A percentile compares a stretch with the other conserved stretches of the same genome.
Evolutionary conservation across 1,284 basidiomycete species (phyloP).

Genomic region (Sporisorium scitamineum): DNA sequence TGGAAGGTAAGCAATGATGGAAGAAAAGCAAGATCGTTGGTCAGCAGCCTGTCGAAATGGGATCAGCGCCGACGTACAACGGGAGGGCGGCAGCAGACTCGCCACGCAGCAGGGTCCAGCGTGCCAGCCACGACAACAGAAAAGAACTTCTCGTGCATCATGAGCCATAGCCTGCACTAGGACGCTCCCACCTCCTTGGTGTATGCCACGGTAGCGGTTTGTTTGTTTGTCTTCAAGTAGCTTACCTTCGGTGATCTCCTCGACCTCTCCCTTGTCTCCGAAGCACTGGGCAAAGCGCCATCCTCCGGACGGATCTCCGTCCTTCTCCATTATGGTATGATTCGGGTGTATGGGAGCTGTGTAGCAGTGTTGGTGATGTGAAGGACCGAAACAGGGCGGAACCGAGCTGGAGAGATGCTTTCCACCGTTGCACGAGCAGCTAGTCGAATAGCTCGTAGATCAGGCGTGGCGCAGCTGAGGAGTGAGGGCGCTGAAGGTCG

Average conservation of each 20-base stretch:
- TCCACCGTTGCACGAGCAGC: background rate
- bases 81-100: background rate
- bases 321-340: slow-evolving; percentile 57
- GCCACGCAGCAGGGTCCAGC: background rate
- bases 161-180: background rate
- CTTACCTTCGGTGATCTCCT: slow-evolving; percentile 98
- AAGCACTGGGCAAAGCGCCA: slow-evolving; percentile 99
- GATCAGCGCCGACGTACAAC: background rate
- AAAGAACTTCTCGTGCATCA: no score
- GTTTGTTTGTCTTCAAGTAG: slow-evolving; percentile 8
- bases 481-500: background rate
- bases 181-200: background rate
- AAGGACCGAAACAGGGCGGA: slow-evolving; percentile 2
- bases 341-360: slow-evolving; percentile 7
- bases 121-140: background rate
- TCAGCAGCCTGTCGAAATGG: background rate
- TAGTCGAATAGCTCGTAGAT: background rate
- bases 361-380: background rate
- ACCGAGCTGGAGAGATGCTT: background rate
- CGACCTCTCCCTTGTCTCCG: slow-evolving; percentile 82
- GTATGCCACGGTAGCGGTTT: background rate
- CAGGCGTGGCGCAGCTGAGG: background rate
- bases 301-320: slow-evolving; percentile 67
- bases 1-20: slow-evolving; percentile 71
- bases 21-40: background rate